phyloP scores from a whole-genome alignment of 768 basidiomycete genomes.

The Hygrophoropsis aurantiaca region DNA sequence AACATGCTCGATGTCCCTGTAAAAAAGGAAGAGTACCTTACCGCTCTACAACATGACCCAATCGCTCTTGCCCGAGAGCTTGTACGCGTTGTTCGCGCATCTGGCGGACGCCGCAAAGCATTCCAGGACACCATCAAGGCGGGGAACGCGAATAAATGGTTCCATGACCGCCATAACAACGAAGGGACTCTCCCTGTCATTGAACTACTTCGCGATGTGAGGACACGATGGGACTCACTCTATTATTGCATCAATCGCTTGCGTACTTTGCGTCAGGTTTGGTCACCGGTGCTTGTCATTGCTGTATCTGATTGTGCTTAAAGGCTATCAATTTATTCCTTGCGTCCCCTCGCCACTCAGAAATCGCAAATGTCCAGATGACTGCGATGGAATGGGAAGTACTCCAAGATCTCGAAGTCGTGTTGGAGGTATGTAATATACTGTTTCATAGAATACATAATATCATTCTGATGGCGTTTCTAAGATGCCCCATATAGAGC shows the following conservation, averaged over 20 bases:
- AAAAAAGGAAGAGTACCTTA: neutral
- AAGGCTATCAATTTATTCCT: slow-evolving; percentile 3
- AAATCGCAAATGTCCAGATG: neutral
- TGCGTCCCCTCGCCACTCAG: neutral
- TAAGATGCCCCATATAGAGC: neutral
- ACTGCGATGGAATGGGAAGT: slow-evolving; percentile 2
- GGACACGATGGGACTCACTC: slow-evolving; percentile 38
- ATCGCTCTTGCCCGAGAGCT: neutral
- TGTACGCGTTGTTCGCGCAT: neutral
- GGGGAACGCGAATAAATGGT: slow-evolving; percentile 5
- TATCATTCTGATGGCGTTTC: neutral
- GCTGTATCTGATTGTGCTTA: neutral
- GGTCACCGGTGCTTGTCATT: neutral
- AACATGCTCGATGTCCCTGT: neutral
- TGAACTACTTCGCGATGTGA: slow-evolving; percentile 27
- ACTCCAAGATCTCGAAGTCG: slow-evolving; percentile 8
- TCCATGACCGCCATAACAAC: neutral
- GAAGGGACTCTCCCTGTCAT: neutral
- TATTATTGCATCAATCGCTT: slow-evolving; percentile 33
- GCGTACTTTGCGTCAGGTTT: neutral
- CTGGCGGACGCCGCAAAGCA: neutral
- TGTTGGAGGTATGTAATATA: slow-evolving; percentile 6
- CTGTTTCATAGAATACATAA: neutral
- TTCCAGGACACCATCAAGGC: slow-evolving; percentile 2
- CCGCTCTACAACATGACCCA: neutral